Percentiles rank a stretch among this genome's conserved stretches.
Conservation (phyloP, 2,329 filamentous ascomycete species). For the Aspergillus sergii region DNA sequence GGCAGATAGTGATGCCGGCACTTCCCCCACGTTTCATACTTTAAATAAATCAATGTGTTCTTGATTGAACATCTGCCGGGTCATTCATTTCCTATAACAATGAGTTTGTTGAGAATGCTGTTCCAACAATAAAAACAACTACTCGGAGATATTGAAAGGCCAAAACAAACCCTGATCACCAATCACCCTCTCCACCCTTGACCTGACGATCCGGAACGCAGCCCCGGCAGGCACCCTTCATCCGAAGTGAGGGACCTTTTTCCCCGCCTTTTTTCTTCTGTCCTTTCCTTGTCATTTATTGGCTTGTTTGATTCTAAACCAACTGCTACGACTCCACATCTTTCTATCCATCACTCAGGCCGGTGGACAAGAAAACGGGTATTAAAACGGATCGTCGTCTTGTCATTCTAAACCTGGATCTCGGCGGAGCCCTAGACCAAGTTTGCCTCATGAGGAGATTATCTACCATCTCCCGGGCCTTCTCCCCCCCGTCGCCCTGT, state of each 20-base stretch:
- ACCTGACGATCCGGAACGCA: conserved; percentile 13
- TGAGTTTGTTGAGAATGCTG: not conserved
- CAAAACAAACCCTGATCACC: not conserved
- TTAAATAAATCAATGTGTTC: not conserved
- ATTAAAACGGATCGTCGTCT: not conserved
- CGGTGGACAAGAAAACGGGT: not conserved
- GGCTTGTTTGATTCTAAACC: not conserved
- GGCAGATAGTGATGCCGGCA: not conserved
- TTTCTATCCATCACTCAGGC: not conserved
- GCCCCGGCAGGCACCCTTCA: not conserved
- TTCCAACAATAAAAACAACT: not conserved
- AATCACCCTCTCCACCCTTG: not conserved
- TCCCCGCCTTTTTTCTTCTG: conserved; percentile 5
- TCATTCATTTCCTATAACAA: not conserved
- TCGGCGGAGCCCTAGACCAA: not conserved
- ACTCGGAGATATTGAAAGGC: not conserved
- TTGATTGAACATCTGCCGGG: not conserved
- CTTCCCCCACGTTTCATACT: not conserved
- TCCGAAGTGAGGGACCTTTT: not conserved
- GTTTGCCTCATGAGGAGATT: not conserved
- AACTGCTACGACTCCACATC: not conserved
- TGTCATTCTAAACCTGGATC: not conserved
- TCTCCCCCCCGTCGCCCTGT: not conserved
- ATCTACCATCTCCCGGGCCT: not conserved
- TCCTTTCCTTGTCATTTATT: not conserved